Conservation (phyloP, 1,284 basidiomycete genomes). For the Leccinum pachyderme region DNA sequence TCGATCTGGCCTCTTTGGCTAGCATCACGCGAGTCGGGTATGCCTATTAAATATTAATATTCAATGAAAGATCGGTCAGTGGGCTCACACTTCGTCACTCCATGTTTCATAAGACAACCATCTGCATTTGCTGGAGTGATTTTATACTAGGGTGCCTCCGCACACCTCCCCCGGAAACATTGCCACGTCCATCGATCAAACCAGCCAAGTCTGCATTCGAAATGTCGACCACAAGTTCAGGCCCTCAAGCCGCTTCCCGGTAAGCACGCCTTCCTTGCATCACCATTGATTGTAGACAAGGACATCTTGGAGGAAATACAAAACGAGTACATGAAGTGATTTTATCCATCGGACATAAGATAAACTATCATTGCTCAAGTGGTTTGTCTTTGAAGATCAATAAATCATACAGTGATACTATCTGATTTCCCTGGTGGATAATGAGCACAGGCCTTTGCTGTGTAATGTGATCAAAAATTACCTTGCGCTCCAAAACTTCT, state of each 20-base stretch:
- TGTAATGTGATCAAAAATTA: slow-evolving; percentile 29
- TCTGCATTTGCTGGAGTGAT: background rate
- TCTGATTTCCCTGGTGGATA: slow-evolving; percentile 74
- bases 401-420: slow-evolving; percentile 79
- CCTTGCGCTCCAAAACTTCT: slow-evolving; percentile 85
- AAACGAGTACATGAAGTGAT: background rate
- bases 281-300: background rate
- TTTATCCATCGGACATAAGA: background rate
- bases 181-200: background rate
- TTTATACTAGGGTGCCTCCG: background rate
- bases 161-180: background rate
- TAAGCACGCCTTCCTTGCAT: background rate
- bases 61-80: background rate
- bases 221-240: background rate
- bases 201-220: background rate
- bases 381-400: slow-evolving; percentile 72
- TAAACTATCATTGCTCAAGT: slow-evolving; percentile 10
- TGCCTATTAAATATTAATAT: background rate
- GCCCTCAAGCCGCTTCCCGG: background rate
- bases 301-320: background rate
- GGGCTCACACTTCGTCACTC: background rate
- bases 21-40: background rate
- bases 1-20: background rate
- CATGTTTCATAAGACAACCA: background rate
- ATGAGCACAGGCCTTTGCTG: slow-evolving; percentile 1